Base-by-base conservation (phyloP, 495 filamentous ascomycete genomes). In the Immersiella caudata region DNA sequence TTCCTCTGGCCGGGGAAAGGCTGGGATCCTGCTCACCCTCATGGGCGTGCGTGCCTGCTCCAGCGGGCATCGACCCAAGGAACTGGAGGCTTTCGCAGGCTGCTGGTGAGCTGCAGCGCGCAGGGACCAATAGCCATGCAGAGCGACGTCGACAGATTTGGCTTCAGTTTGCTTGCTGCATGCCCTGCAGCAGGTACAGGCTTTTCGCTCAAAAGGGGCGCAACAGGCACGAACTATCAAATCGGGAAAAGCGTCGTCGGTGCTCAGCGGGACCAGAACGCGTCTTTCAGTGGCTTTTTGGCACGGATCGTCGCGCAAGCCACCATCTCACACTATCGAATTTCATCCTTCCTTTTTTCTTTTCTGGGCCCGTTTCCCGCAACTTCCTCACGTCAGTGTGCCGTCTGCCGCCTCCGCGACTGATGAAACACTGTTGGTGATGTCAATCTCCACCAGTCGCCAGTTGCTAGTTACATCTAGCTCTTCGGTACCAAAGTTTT, bases 311-410 rank as follows among this genome's bases (percentile, higher is more conserved):
- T 35, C 22, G 26, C 21, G 24, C 56, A 59, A 22, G 56, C 56
- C 56, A 59, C 56, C 56, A 27, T 59, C 24, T 27, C 56, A 33
- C 56, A 26, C 56, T 59, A 59, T 59, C 26, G 56, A 59, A 29
- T 59, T 35, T 27, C 14, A 22, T 33, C 26, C 26, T 22, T n/a
- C 12, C 2, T 12, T n/a, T 52, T 59, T 33, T 22, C 56, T 59
- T 59, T 59, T 59, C 26, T 24, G 22, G 26, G 56, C 11, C 16
- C 22, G 26, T 59, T 22, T 55, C 24, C 56, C n/a, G 9, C 21
- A 33, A 26, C 24, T 27, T n/a, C 26, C 25, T 20, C 24, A 22
- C 7, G 52, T 24, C 18, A 18, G n/a, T 9, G 20, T 57, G n/a
- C 20, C 54, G 24, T 11, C 56, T 59, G n/a, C n/a, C n/a, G n/a